Evolutionary conservation across 2,329 filamentous ascomycete genomes (phyloP).

Genomic region (Metarhizium humberi): DNA sequence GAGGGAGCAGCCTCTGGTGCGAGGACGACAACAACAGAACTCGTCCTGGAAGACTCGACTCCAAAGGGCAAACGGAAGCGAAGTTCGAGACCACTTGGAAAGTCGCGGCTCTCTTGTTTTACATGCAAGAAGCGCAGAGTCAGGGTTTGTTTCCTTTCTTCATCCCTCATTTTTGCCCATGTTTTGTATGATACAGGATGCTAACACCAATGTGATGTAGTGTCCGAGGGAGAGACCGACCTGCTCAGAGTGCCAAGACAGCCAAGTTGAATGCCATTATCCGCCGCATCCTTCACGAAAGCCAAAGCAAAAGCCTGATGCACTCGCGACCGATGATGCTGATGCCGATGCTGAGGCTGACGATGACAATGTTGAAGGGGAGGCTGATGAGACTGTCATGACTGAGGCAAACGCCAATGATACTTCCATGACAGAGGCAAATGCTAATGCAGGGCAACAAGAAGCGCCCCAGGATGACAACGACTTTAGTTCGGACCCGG

Average conservation of each 20-base stretch:
- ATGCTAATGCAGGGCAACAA: slow-evolving; percentile 1
- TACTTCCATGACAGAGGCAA: not conserved
- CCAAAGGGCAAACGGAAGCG: not conserved
- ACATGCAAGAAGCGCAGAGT: slow-evolving; percentile 24
- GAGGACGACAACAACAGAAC: slow-evolving; percentile 21
- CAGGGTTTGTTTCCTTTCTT: slow-evolving; percentile 23
- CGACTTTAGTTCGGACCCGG: not conserved
- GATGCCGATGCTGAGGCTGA: not conserved
- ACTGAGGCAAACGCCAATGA: slow-evolving; percentile 10
- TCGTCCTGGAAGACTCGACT: slow-evolving; percentile 14
- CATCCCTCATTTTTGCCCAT: not conserved
- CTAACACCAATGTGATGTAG: slow-evolving; percentile 17
- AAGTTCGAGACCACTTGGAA: slow-evolving; percentile 15
- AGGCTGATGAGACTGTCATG: slow-evolving; percentile 1
- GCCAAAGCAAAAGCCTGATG: slow-evolving; percentile 13
- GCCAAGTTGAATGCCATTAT: slow-evolving; percentile 28
- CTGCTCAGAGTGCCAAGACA: slow-evolving; percentile 27
- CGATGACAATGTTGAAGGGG: slow-evolving; percentile 9
- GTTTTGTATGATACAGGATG: not conserved
- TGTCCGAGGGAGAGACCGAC: slow-evolving; percentile 31
- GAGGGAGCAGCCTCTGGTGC: slow-evolving; percentile 12
- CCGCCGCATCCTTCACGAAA: slow-evolving; percentile 21
- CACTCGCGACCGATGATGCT: slow-evolving; percentile 6
- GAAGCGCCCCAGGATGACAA: not conserved
- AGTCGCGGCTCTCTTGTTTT: slow-evolving; percentile 25